These are phyloP conservation scores for Lentinula guzmanii DNA, from an alignment of 768 basidiomycete genomes.

Conservation along the genomic window DNA sequence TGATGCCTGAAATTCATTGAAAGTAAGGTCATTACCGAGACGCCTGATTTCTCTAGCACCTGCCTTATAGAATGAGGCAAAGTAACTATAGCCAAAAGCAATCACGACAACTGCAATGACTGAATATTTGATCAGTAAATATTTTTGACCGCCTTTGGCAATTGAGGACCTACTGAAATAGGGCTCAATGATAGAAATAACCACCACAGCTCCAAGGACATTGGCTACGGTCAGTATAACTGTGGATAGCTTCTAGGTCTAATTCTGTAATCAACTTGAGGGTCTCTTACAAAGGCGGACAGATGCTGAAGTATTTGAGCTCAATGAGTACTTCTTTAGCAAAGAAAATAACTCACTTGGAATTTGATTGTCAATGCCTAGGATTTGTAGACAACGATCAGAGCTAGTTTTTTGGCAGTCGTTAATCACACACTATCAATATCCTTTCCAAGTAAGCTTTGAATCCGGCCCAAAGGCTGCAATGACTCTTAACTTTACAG, in stretches of 20 bases:
- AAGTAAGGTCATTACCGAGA: conserved; percentile 11
- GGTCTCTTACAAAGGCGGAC: conserved; percentile 45
- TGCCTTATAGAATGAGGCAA: conserved; percentile 62
- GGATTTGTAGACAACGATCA: not conserved
- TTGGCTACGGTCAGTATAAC: conserved; percentile 46
- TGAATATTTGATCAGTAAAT: conserved; percentile 13
- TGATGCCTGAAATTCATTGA: not conserved
- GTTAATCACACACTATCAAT: conserved; percentile 44
- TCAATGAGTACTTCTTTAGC: not conserved
- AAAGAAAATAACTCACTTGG: conserved; percentile 30
- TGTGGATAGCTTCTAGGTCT: conserved; percentile 12
- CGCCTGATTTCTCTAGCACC: conserved; percentile 71
- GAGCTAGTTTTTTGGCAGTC: not conserved
- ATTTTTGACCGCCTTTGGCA: not conserved
- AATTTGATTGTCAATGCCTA: conserved; percentile 55
- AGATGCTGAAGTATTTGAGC: conserved; percentile 31
- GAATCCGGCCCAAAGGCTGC: conserved; percentile 53
- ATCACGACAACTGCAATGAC: conserved; percentile 52
- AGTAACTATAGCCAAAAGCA: conserved; percentile 54
- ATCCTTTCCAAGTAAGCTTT: conserved; percentile 44
- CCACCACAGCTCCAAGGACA: conserved; percentile 46
- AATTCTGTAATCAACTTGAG: not conserved
- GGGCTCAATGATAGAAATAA: conserved; percentile 52
- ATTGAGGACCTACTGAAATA: conserved; percentile 48
- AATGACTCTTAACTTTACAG: not conserved